Evolutionary conservation across 192 early-diverging fungal genomes (phyloP), one percentile per base, ranked within the genome.

Genomic region (Podila verticillata): DNA sequence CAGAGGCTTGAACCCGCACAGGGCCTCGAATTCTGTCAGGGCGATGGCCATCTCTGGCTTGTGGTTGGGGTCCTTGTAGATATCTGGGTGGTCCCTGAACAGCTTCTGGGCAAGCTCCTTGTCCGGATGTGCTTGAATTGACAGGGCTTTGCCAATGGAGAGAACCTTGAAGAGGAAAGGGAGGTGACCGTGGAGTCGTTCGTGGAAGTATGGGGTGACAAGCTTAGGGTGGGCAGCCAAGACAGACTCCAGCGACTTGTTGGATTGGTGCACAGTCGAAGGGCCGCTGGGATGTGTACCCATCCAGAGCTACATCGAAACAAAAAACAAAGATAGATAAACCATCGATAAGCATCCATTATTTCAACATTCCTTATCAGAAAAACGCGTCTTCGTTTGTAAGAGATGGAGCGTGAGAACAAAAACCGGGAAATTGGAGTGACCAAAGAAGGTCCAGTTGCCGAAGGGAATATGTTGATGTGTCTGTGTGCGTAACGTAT

Each of bases 161-260:
- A 95, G 85, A 29, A 99, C 94, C 82, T 99, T 99, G 89, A 99
- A 98, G 48, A 99, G 87, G 82, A 97, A 99, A n/a, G 98, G 98
- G 34, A 99, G 86, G 72, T 96, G 93, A 32, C 89, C 88, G 28
- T 87, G 79, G 75, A 92, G 98, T 12, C 86, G 83, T 31, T 81
- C 57, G 47, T 88, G 74, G 26, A 99, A 83, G 28, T 74, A 73
- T 1, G 81, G 39, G 24, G 86, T 82, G 10, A 95, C 85, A 22
- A 87, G 82, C n/a, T 48, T 30, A 13, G 85, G 84, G 70, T 94
- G 68, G 15, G 86, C 67, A 19, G 72, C 70, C 32, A 98, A 82
- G 15, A 94, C 61, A 22, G 85, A 82, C 67, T 90, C 90, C 28
- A 97, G 85, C 3, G 91, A 85, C 24, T 74, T 82, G 6, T 75